Evolutionary conservation across 2,329 filamentous ascomycete genomes (phyloP).

Genomic region (Botryotinia calthae): DNA sequence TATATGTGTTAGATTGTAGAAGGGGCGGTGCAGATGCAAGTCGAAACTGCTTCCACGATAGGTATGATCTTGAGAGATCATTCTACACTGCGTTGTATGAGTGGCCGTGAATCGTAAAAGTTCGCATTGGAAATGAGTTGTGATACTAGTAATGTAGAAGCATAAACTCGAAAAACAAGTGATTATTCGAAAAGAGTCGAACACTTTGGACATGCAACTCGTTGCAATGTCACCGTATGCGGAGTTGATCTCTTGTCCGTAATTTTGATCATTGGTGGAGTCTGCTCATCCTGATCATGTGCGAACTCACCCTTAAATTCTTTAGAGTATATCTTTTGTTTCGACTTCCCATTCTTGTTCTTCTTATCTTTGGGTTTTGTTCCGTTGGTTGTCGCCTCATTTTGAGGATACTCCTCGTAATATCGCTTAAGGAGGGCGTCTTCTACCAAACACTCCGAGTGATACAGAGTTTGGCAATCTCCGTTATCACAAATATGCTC

Average conservation of each 20-base stretch:
- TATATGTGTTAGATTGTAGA: background rate
- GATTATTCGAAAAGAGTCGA: constrained; percentile 28
- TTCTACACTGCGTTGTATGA: background rate
- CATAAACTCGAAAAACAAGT: background rate
- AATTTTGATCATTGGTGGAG: constrained; percentile 27
- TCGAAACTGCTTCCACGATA: background rate
- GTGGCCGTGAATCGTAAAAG: constrained; percentile 8
- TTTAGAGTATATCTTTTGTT: constrained; percentile 27
- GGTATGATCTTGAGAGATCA: background rate
- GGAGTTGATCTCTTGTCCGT: constrained; percentile 28
- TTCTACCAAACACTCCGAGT: constrained; percentile 40
- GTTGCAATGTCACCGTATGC: constrained; percentile 26
- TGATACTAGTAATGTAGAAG: background rate
- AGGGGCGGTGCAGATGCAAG: background rate
- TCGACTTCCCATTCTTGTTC: constrained; percentile 6
- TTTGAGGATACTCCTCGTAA: constrained; percentile 22
- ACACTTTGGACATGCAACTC: constrained; percentile 34
- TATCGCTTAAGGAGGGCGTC: constrained; percentile 35
- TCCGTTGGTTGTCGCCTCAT: constrained; percentile 22
- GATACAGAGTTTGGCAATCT: constrained; percentile 40
- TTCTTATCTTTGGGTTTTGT: constrained; percentile 26
- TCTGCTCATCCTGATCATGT: constrained; percentile 16
- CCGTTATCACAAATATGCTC: constrained; percentile 38
- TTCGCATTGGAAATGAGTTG: background rate
- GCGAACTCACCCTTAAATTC: constrained; percentile 31